Base-by-base conservation (phyloP, 129 eudicot genomes). In the Flaveria brownii region DNA sequence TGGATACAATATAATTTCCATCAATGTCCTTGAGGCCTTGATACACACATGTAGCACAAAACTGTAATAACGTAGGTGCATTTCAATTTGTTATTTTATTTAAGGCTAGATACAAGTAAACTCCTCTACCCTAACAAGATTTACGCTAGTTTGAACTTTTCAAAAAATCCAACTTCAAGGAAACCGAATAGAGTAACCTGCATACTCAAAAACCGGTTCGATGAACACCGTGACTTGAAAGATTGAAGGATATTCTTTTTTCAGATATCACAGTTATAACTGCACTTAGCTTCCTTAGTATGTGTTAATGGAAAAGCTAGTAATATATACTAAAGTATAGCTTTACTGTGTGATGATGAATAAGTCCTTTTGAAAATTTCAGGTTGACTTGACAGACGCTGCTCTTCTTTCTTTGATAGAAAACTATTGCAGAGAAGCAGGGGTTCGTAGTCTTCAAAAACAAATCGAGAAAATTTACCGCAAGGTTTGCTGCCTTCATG, bases 341-440 rank as follows among this genome's bases (percentile, higher is more conserved):
- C 8, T 45, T 43, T 45, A 45, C 2, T 45, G 49, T 0, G 49
- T 45, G 49, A 45, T 45, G 8, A 1, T 45, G 49, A 45, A 45
- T 11, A 9, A 9, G 14, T 45, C 49, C 49, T 2, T 52, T 52
- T n/a, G 22, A 52, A 5, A 20, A 13, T 85, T 77, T 41, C 90
- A 93, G 96, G 99, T 95, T 81, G 96, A 95, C 68, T 88, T 91
- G 71, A 89, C 97, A 36, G 96, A 95, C 77, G 84, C 89, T 75
- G 97, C 99, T 60, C 94, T 95, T 66, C 97, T 95, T 80, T 90
- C 97, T 78, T 51, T 95, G 50, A 89, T 95, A 52, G 99, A 95
- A 84, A 95, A 86, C 85, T 95, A 95, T 85, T 95, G 99, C 80
- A 83, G 99, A 45, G 99, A 95, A 87, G 97, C 99, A 56, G 99